Evolutionary conservation across 139 green algal genomes (phyloP), one percentile per base, ranked within the genome.

Genomic region (Tetradesmus obliquus): DNA sequence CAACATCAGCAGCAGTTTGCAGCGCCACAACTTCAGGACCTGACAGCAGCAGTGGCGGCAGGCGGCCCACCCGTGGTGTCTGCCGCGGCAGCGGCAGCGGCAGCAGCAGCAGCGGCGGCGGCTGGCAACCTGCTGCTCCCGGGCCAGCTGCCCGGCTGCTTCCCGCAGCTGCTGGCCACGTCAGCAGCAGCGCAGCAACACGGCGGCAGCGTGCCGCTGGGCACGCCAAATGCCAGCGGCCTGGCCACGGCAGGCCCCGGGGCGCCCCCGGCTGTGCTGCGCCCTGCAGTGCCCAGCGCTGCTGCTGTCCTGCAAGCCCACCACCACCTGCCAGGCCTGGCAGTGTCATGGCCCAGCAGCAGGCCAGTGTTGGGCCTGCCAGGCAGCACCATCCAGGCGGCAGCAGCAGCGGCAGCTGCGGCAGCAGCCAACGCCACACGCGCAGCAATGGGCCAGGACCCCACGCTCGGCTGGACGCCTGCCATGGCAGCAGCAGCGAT

Each of bases 401-500:
- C 86, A 84, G 86, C 86, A 72, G 86, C 86, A 17, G 86, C 86
- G 2, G 86, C 86, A 71, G 86, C 86, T 7, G 86, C 86, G 6
- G 86, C 86, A 12, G 86, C 86, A 54, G 86, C 86, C 53, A 84
- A 60, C 58, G 86, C 86, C 7, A 90, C 86, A 13, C 22, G 86
- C 4, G 86, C 86, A 90, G 86, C 86, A 15, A 90, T 90, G 86
- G 86, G 71, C n/a, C 71, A 83, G 53, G 86, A 90, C 71, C 86
- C 86, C 17, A 66, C 86, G n/a, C 86, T 90, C n/a, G 86, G 86
- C 71, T 90, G 86, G 86, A 90, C 86, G 4, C 86, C 86, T 24
- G 86, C 86, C 10, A 90, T 90, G 86, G 86, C 86, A 83, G 86
- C 86, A 90, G 86, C 86, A 57, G 86, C 86, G 3, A 90, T 90